Percentiles rank a stretch among this genome's conserved stretches.
These are phyloP conservation scores for Neonectria neomacrospora DNA, from an alignment of 2,329 filamentous ascomycete genomes.

Conservation along the genomic window DNA sequence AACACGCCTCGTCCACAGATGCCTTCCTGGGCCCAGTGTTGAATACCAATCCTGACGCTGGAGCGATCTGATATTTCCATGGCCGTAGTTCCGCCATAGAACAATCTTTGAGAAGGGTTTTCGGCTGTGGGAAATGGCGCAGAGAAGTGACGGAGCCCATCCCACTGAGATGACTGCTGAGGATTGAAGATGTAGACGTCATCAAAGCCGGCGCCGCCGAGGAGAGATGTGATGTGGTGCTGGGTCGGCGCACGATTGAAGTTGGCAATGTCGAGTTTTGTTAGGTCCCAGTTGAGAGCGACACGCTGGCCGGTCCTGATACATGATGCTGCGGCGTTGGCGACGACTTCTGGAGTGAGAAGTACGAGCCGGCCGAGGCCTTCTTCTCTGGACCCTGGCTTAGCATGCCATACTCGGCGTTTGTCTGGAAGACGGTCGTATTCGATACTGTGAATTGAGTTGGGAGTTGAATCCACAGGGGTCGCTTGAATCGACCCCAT, in stretches of 20 bases:
- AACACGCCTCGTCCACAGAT: constrained; percentile 24
- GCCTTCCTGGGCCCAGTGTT: constrained; percentile 55
- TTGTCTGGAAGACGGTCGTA: constrained; percentile 56
- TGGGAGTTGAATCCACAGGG: background rate
- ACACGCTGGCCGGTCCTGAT: constrained; percentile 63
- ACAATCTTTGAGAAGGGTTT: constrained; percentile 51
- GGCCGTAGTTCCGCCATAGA: constrained; percentile 60
- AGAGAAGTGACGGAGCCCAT: constrained; percentile 62
- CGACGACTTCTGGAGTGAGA: constrained; percentile 63
- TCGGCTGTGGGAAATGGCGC: constrained; percentile 51
- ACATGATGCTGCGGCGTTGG: constrained; percentile 57
- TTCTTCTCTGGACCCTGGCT: constrained; percentile 59
- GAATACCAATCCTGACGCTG: constrained; percentile 58
- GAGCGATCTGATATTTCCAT: constrained; percentile 57
- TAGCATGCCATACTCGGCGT: constrained; percentile 59
- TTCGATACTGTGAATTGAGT: constrained; percentile 8
- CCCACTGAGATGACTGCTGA: constrained; percentile 64
- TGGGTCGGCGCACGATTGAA: constrained; percentile 62
- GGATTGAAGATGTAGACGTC: constrained; percentile 63
- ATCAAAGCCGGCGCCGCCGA: constrained; percentile 60
- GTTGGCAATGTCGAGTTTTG: constrained; percentile 65
- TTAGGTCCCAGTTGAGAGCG: constrained; percentile 65
- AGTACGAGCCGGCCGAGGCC: constrained; percentile 62
- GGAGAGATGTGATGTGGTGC: constrained; percentile 61
- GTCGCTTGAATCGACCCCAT: constrained; percentile 19